Evolutionary conservation across 2,329 filamentous ascomycete genomes (phyloP), one percentile per base, ranked within the genome.

Genomic region (Ophiostoma sp.): DNA sequence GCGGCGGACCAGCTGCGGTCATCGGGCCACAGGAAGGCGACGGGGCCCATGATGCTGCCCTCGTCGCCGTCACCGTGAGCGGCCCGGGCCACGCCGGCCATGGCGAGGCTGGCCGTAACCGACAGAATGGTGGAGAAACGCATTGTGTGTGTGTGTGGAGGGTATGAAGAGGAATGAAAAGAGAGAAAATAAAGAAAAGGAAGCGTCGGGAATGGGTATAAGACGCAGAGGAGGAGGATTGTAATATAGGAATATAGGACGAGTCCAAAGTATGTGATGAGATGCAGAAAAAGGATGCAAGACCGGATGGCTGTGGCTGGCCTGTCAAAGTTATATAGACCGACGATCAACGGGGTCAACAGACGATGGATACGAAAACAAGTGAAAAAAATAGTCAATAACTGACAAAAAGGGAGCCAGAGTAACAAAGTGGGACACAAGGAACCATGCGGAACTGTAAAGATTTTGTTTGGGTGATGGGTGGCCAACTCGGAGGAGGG

Each of bases 11-110:
- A 89, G 22, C 80, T 78, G 33, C 87, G 83, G 76, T 88, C 84
- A 1, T 80, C 78, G 0, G 87, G 87, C 87, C 87, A 89, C 71
- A 89, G 79, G 77, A 89, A 87, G 28, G 85, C 86, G 17, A 86
- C 86, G 1, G 86, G 86, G 6, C 86, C 87, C 85, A 87, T 87
- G 31, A 78, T 70, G n/a, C 77, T 78, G 12, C 80, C 80, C 70
- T 80, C 77, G 4, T 74, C 74, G 33, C 77, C 78, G 22, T 80
- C 74, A 7, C 80, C 81, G 25, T 76, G 75, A 9, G 69, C 74
- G 15, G 75, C 74, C n/a, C 15, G 39, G 12, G 66, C 72, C 31
- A 73, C 28, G 45, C 68, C 70, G 12, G 33, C 55, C 36, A 70
- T 39, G 3, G 50, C 69, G 1, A 71, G 22, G 55, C 64, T 25